These are phyloP conservation scores for Daldinia concentrica DNA, from an alignment of 495 filamentous ascomycete genomes.

Conservation along the genomic window DNA sequence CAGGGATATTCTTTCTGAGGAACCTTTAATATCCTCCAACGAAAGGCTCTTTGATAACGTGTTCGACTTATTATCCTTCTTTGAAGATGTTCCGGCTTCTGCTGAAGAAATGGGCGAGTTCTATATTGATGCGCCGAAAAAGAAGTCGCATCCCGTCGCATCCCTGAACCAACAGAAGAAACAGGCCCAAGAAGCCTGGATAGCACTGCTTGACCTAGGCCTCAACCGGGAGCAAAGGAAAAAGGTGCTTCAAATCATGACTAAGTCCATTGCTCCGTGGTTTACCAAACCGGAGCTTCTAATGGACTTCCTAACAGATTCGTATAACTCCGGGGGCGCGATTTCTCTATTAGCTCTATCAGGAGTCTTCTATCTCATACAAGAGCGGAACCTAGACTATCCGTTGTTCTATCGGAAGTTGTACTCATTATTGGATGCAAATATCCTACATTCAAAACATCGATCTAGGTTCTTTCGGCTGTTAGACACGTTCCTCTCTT, in stretches of 20 bases:
- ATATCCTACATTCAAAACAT: conserved; percentile 91
- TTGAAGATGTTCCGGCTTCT: conserved; percentile 69
- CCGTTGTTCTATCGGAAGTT: conserved; percentile 93
- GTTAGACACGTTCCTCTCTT: conserved; percentile 89
- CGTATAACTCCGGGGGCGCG: conserved; percentile 84
- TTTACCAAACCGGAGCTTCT: conserved; percentile 85
- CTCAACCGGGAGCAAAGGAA: conserved; percentile 80
- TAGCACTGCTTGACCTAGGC: conserved; percentile 74
- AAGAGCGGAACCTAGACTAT: conserved; percentile 93
- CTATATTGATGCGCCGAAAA: conserved; percentile 63
- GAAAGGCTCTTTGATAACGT: conserved; percentile 61
- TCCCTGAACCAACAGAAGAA: conserved; percentile 72
- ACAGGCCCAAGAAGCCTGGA: conserved; percentile 84
- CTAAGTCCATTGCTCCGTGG: conserved; percentile 82
- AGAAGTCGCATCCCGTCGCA: conserved; percentile 61
- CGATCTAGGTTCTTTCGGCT: conserved; percentile 92
- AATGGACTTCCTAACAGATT: conserved; percentile 98
- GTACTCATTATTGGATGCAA: conserved; percentile 86
- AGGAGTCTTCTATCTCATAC: conserved; percentile 94
- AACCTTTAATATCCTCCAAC: conserved; percentile 48
- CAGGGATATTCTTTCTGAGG: conserved; percentile 52
- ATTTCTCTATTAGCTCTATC: conserved; percentile 88
- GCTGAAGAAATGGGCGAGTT: conserved; percentile 73
- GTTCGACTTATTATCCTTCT: conserved; percentile 70
- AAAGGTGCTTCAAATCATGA: conserved; percentile 74